Evolutionary conservation across 352 stramenopile genomes (phyloP), one percentile per base, ranked within the genome.

Genomic region (Pythium apleroticum): DNA sequence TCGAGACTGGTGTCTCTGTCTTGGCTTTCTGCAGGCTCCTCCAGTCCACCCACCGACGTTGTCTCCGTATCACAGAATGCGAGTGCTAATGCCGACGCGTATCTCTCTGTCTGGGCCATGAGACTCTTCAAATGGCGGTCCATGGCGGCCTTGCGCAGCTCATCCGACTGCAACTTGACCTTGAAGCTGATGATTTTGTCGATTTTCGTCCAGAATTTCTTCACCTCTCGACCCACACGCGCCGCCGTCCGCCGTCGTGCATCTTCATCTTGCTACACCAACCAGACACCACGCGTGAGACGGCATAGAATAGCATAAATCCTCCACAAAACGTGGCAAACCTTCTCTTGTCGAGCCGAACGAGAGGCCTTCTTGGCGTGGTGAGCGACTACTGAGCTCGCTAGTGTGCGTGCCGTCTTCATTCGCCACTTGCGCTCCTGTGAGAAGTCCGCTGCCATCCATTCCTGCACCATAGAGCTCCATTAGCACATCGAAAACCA

Each of bases 101-200:
- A 99, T 56, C 88, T 85, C 74, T 99, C 96, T 28, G 97, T 99
- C 84, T 99, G 96, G 46, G 84, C 70, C 9, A 99, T 89, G 1
- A 99, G 77, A 50, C 93, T 95, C 31, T 95, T 87, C 43, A 99
- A 75, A 52, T 99, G 95, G 22, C 87, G 86, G 74, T 99, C 97
- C 97, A 99, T 99, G 33, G 96, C 90, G 46, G 78, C 77, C 58
- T 90, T 87, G 3, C 86, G 72, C 49, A 88, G 61, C 59, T 90
- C 79, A 56, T 99, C 94, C 8, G 84, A 81, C 68, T 96, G 79
- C 15, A 98, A 59, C 66, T 98, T 98, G 73, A 99, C 93, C 76
- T 99, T 99, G 71, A 98, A 99, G 24, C 88, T 86, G 54, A 99
- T 96, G 53, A 99, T 89, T 65, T 98, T 96, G 83, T 99, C 97